Evolutionary conservation across 371 early-diverging fungal species (phyloP).

Genomic region (Parasitella parasitica): DNA sequence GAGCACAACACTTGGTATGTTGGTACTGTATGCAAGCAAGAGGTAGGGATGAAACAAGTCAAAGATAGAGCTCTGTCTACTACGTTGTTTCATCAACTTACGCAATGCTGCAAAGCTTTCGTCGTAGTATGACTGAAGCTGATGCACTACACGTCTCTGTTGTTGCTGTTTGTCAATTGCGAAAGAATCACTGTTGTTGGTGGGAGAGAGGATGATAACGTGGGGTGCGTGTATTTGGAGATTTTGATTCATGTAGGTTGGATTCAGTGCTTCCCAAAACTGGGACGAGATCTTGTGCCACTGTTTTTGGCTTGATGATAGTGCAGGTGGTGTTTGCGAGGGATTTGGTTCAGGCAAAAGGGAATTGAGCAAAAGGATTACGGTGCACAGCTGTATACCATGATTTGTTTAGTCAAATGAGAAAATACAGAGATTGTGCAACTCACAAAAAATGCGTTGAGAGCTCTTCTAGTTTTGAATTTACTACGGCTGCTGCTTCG

Average conservation of each 20-base stretch:
- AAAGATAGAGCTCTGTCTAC: background rate
- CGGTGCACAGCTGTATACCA: constrained; percentile 24
- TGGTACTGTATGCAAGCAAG: background rate
- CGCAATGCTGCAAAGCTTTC: background rate
- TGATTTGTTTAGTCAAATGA: too few species aligned
- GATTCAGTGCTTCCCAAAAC: constrained; percentile 36
- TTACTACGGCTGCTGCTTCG: background rate
- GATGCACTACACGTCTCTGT: background rate
- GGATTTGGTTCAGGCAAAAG: background rate
- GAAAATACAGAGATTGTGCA: too few species aligned
- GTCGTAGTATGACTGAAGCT: background rate
- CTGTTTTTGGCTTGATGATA: background rate
- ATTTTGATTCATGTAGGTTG: background rate
- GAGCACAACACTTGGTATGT: constrained; percentile 33
- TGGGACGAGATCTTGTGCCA: constrained; percentile 16
- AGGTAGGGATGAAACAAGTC: background rate
- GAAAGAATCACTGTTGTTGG: background rate
- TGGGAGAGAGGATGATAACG: background rate
- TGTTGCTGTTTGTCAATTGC: background rate
- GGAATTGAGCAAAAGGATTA: constrained; percentile 19
- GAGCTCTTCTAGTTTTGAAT: constrained; percentile 32
- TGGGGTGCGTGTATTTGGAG: background rate
- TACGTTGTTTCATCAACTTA: background rate
- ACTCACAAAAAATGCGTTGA: constrained; percentile 30
- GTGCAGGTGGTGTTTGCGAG: background rate